phyloP scores from a whole-genome alignment of 345 rosid species.

The Salix caprea region DNA sequence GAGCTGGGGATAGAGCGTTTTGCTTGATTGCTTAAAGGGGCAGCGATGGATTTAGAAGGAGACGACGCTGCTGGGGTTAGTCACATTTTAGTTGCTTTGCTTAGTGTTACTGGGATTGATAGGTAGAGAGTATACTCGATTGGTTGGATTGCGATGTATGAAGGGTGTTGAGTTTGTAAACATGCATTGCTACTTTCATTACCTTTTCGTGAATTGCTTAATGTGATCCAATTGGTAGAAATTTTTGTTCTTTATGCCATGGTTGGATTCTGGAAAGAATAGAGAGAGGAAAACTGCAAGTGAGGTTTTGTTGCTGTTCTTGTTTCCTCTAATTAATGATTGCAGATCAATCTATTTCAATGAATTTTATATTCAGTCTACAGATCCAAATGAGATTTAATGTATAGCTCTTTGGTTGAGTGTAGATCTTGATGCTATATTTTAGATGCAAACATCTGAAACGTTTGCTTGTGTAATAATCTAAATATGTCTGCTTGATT shows the following conservation, averaged over 20 bases:
- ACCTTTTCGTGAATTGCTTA: not conserved
- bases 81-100: not conserved
- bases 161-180: not conserved
- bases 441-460: not conserved
- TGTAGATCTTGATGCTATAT: not conserved
- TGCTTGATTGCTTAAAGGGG: not conserved
- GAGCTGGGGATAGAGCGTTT: not conserved
- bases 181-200: not conserved
- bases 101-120: not conserved
- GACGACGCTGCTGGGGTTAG: conserved; percentile 18
- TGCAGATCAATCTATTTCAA: not conserved
- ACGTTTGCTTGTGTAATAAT: not conserved
- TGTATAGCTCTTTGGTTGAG: not conserved
- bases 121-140: not conserved
- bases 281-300: not conserved
- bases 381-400: conserved; percentile 7
- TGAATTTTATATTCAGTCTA: not conserved
- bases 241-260: not conserved
- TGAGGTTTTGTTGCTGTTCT: not conserved
- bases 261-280: not conserved
- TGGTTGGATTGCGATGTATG: not conserved
- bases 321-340: not conserved
- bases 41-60: conserved; percentile 15
- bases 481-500: not conserved
- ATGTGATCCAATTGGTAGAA: not conserved